Percentiles rank a stretch among this genome's conserved stretches.
These are phyloP conservation scores for Ephemerocybe angulata DNA, from an alignment of 768 basidiomycete genomes.

Conservation along the genomic window DNA sequence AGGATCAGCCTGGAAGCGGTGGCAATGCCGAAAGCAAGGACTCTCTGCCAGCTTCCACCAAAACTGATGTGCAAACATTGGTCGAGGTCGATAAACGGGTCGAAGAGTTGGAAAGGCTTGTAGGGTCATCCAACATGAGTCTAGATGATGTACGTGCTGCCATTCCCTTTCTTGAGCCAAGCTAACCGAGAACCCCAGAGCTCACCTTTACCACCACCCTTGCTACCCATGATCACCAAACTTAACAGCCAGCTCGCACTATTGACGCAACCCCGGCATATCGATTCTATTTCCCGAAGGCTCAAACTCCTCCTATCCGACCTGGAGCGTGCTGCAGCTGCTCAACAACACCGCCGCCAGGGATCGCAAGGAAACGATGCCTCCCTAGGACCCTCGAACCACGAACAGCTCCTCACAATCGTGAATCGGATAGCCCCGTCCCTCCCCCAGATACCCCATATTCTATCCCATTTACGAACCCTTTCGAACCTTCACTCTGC, in stretches of 20 bases:
- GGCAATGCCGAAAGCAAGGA: slow-evolving; percentile 10
- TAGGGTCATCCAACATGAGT: slow-evolving; percentile 77
- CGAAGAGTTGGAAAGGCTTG: slow-evolving; percentile 73
- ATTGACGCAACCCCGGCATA: slow-evolving; percentile 91
- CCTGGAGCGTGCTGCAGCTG: slow-evolving; percentile 73
- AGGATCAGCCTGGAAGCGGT: not conserved
- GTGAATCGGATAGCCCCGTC: slow-evolving; percentile 68
- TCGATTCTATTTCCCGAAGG: slow-evolving; percentile 91
- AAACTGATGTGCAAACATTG: slow-evolving; percentile 45
- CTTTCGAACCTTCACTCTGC: slow-evolving; percentile 78
- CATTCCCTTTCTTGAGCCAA: too few relatives aligned
- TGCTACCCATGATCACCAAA: slow-evolving; percentile 77
- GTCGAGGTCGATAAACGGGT: slow-evolving; percentile 82
- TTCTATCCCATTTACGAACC: slow-evolving; percentile 84
- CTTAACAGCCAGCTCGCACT: slow-evolving; percentile 83
- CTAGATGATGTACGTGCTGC: slow-evolving; percentile 80
- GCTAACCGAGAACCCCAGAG: too few relatives aligned
- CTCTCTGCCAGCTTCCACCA: slow-evolving; percentile 17
- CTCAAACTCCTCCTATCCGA: slow-evolving; percentile 91
- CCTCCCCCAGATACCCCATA: slow-evolving; percentile 82
- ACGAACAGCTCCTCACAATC: slow-evolving; percentile 65
- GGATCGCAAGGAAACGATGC: slow-evolving; percentile 36
- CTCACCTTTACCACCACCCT: slow-evolving; percentile 70
- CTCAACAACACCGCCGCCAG: slow-evolving; percentile 46
- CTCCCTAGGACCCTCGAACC: slow-evolving; percentile 23